Evolutionary conservation across 805 yeast genomes (phyloP).

Genomic region (Wickerhamiella occidentalis): DNA sequence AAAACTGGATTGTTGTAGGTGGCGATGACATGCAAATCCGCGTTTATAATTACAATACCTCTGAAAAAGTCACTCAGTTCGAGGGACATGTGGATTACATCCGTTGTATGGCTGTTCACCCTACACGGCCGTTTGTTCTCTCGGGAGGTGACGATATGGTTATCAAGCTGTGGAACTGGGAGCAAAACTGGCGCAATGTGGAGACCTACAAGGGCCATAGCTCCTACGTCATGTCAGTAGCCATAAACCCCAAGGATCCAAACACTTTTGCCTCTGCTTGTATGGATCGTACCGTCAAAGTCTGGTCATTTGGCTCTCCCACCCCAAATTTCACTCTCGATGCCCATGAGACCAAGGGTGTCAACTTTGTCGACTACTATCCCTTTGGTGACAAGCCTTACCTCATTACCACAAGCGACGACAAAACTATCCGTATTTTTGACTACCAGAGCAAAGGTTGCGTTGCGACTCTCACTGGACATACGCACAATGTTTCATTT

Average conservation of each 20-base stretch:
- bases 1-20: slow-evolving; percentile 94
- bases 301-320: slow-evolving; percentile 86
- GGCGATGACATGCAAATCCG: slow-evolving; percentile 91
- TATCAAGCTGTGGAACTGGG: slow-evolving; percentile 96
- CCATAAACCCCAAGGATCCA: slow-evolving; percentile 95
- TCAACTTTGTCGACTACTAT: slow-evolving; percentile 90
- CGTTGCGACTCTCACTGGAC: slow-evolving; percentile 91
- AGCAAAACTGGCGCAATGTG: slow-evolving; percentile 76
- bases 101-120: slow-evolving; percentile 87
- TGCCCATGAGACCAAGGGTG: slow-evolving; percentile 90
- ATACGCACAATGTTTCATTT: slow-evolving; percentile 85
- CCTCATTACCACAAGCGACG: slow-evolving; percentile 82
- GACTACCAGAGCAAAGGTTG: slow-evolving; percentile 95
- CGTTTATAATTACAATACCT: slow-evolving; percentile 88
- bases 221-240: slow-evolving; percentile 88
- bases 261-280: slow-evolving; percentile 96
- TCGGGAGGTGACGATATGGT: slow-evolving; percentile 89
- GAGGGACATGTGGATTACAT: slow-evolving; percentile 98
- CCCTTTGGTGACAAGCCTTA: slow-evolving; percentile 97
- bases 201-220: slow-evolving; percentile 92
- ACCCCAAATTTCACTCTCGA: slow-evolving; percentile 82
- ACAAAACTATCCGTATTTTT: slow-evolving; percentile 80
- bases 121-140: slow-evolving; percentile 76
- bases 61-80: slow-evolving; percentile 86
- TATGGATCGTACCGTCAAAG: slow-evolving; percentile 88